Evolutionary conservation across 2,329 filamentous ascomycete species (phyloP), one percentile per base, ranked within the genome.

Genomic region (Whalleya microplaca): DNA sequence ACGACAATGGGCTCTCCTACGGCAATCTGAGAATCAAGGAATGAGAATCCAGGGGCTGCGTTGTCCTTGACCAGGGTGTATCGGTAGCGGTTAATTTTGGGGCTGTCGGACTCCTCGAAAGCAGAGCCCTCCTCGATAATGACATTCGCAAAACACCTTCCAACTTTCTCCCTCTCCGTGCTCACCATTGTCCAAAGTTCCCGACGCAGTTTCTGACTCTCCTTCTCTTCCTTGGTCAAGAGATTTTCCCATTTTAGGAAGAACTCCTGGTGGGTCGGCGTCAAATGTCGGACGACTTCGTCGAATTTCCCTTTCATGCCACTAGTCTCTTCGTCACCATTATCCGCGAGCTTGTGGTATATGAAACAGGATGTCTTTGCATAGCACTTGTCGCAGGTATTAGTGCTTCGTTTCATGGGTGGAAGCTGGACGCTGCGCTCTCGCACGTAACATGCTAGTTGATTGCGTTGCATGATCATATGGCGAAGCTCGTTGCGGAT

Each of bases 161-260:
- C 93, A 9, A 94, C 81, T 67, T 89, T 90, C 72, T 99, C 92
- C 45, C 95, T 88, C 71, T 98, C 92, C 0, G 79, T 80, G 71
- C 95, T 97, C 20, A 93, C 77, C 90, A 99, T 96, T 0, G 93
- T 97, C 95, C 95, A 99, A 2, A 99, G 78, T 71, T 99, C 95
- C 63, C 92, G 83, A 59, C 92, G 87, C 61, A 92, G 89, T 68
- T 90, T 96, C 70, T 95, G 89, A 69, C 90, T 86, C 67, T 96
- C 92, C 66, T 89, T 91, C 72, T 99, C 95, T 76, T 99, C 95
- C 71, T 95, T 95, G 0, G 94, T 98, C 40, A 99, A 79, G 14
- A 99, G 80, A 48, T 88, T 84, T 72, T 99, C 95, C 95, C 95
- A 99, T 70, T 95, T 96, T 61, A 90, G 81, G 73, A 99, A 97